phyloP scores from a whole-genome alignment of 1,139 yeast species.

The Kluyveromyces sp. region DNA sequence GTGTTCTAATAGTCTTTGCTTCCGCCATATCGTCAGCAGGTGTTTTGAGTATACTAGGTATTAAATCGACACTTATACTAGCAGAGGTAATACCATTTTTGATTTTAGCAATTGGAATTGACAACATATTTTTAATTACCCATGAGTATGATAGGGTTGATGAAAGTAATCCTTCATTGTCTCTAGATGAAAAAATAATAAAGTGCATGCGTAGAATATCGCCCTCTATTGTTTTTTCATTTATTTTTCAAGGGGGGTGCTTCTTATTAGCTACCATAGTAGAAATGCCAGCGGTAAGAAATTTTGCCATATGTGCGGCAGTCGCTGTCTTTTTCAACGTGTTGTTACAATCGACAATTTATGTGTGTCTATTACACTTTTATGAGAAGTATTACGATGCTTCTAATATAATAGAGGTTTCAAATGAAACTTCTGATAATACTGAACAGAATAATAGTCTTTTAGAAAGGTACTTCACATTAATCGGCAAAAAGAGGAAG shows the following conservation, averaged over 20 bases:
- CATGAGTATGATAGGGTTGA: slow-evolving; percentile 63
- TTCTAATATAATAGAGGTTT: not conserved
- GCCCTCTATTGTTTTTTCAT: slow-evolving; percentile 77
- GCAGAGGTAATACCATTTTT: slow-evolving; percentile 97
- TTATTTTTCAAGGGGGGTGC: slow-evolving; percentile 68
- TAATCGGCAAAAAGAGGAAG: slow-evolving; percentile 43
- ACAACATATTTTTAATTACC: slow-evolving; percentile 78
- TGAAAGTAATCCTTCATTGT: slow-evolving; percentile 37
- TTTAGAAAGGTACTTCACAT: slow-evolving; percentile 43
- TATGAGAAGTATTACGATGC: slow-evolving; percentile 16
- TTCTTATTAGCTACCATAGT: slow-evolving; percentile 75
- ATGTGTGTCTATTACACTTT: slow-evolving; percentile 53
- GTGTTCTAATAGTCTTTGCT: slow-evolving; percentile 68
- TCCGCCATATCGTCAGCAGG: slow-evolving; percentile 83
- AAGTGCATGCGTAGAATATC: slow-evolving; percentile 67
- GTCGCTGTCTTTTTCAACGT: slow-evolving; percentile 78
- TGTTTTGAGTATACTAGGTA: slow-evolving; percentile 60
- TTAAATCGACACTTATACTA: slow-evolving; percentile 82
- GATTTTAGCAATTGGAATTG: slow-evolving; percentile 90
- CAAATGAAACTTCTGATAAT: slow-evolving; percentile 5
- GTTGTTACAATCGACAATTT: slow-evolving; percentile 70
- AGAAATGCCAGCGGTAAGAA: slow-evolving; percentile 91
- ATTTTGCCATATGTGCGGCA: slow-evolving; percentile 86
- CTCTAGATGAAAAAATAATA: slow-evolving; percentile 50
- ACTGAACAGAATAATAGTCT: slow-evolving; percentile 21